Evolutionary conservation across 2,329 filamentous ascomycete species (phyloP), one percentile per base, ranked within the genome.

Genomic region (Exserohilum turcica): DNA sequence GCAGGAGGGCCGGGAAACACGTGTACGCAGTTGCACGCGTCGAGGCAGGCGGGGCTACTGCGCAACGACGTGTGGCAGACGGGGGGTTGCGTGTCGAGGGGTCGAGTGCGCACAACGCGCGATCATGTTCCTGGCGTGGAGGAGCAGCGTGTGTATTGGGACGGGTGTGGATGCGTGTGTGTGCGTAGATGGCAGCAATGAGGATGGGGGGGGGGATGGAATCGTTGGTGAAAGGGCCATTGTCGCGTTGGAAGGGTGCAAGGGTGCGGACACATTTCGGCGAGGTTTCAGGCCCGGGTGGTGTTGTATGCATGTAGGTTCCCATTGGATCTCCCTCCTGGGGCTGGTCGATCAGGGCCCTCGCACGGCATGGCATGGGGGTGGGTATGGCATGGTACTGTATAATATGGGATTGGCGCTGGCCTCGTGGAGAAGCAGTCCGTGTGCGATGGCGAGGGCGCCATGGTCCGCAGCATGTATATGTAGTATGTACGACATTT

Each of bases 1-100:
- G 55, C 52, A 48, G 51, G 50, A 50, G 53, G 60, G 43, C 42
- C 49, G 31, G 59, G 54, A 65, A 63, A 71, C 65, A 67, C 64
- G 65, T 65, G 57, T 58, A 52, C 48, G 27, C 54, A 53, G 55
- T 49, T 50, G 60, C 43, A 68, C 64, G 71, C 69, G 65, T 73
- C 65, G 47, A 59, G 48, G 48, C 44, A 39, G 38, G 52, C 29
- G 43, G 37, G 27, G 31, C 37, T 48, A 44, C 44, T 51, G 57
- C 48, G 32, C 61, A 66, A 48, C 36, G 49, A 37, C 13, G 49
- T 24, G 37, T 21, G 27, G 32, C 53, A 45, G 31, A 37, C 42
- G 44, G 53, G 31, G 18, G 52, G 53, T 36, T 46, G 50, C 21
- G 21, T 7, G 21, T 7, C 7, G 21, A 24, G 44, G 44, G 47